Percentiles rank a stretch among this genome's conserved stretches.
phyloP scores from a whole-genome alignment of 179 eudicot species.

The Heliamphora pulchella region DNA sequence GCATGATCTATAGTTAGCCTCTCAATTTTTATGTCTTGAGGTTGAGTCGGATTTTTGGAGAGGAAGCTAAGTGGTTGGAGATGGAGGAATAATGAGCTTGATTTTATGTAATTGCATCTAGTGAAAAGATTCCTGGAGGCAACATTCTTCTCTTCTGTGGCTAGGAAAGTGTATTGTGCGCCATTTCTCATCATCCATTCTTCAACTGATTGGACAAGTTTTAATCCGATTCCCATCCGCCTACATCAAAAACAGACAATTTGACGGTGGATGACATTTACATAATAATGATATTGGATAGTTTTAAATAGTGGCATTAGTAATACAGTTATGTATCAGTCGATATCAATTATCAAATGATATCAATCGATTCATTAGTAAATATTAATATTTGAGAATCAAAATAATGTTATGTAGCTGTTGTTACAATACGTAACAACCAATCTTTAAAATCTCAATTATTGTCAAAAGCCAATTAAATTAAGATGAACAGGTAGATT shows the following conservation, averaged over 20 bases:
- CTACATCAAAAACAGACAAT: neutral
- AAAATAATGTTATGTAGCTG: no score
- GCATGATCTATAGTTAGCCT: conserved; percentile 6
- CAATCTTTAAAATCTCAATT: no score
- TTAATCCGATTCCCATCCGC: conserved; percentile 13
- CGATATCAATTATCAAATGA: no score
- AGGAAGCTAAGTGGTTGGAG: neutral
- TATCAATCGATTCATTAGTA: no score
- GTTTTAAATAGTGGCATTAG: no score
- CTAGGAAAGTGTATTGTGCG: conserved; percentile 16
- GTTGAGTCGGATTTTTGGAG: neutral
- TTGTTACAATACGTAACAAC: no score
- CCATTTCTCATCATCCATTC: conserved; percentile 16
- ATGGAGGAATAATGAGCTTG: conserved; percentile 7
- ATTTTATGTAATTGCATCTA: conserved; percentile 3
- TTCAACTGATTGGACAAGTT: conserved; percentile 11
- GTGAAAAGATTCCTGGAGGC: conserved; percentile 11
- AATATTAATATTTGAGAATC: no score
- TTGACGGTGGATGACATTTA: neutral
- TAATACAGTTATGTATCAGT: no score
- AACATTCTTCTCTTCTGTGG: conserved; percentile 13
- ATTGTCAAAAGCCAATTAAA: no score
- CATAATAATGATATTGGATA: no score
- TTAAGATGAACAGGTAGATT: no score
- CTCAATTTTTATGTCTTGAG: neutral